Conservation (phyloP, 1,284 basidiomycete genomes). For the Quambalaria eucalypti region DNA sequence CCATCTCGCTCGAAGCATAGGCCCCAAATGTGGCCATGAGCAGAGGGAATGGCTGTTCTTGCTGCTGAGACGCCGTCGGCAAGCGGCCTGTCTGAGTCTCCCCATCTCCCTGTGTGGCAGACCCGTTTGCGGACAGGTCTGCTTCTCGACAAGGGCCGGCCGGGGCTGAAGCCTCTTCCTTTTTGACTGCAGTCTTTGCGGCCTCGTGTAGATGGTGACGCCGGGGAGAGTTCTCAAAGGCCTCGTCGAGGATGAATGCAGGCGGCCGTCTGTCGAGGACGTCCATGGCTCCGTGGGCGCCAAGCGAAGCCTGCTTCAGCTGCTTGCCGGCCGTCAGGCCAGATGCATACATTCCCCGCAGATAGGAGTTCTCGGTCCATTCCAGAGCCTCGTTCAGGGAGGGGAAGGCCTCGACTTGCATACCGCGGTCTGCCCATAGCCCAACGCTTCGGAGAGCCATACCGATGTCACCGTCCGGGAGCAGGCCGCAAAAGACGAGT, state of each 20-base stretch:
- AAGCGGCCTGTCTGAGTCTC: background rate
- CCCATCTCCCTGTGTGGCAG: background rate
- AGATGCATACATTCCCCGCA: slow-evolving; percentile 48
- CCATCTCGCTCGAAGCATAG: slow-evolving; percentile 46
- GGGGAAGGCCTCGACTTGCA: slow-evolving; percentile 61
- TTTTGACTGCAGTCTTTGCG: slow-evolving; percentile 50
- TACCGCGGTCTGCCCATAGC: slow-evolving; percentile 55
- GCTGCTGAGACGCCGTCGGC: background rate
- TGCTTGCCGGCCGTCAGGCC: slow-evolving; percentile 39
- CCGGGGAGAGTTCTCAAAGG: slow-evolving; percentile 65
- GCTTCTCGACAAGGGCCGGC: background rate
- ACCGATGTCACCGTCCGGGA: slow-evolving; percentile 44
- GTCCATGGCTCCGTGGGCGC: slow-evolving; percentile 50
- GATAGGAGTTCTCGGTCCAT: slow-evolving; percentile 55
- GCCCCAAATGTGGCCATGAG: slow-evolving; percentile 31
- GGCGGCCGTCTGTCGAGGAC: slow-evolving; percentile 36
- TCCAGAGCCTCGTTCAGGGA: slow-evolving; percentile 85
- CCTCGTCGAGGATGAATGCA: slow-evolving; percentile 51
- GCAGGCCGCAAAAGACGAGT: slow-evolving; percentile 76
- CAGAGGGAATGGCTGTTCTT: slow-evolving; percentile 24
- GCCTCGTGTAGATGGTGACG: slow-evolving; percentile 66
- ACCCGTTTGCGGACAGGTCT: background rate
- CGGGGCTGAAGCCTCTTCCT: slow-evolving; percentile 12
- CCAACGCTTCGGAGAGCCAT: slow-evolving; percentile 52
- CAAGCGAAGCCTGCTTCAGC: slow-evolving; percentile 42